Conservation (phyloP, 164 flowering plant genomes). For the Chimonanthus praecox region DNA sequence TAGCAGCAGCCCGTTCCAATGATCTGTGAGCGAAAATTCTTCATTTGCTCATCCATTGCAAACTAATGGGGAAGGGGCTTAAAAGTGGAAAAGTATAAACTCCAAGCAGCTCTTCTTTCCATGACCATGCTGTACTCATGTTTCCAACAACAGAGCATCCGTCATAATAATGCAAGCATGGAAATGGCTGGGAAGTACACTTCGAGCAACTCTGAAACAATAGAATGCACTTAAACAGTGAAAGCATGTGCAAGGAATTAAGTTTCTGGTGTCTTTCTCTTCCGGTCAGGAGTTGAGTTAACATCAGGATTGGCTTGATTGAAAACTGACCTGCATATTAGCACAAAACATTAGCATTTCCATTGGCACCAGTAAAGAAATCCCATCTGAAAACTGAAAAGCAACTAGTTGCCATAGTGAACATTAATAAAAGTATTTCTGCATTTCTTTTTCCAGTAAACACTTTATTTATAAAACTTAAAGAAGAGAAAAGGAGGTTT, state of each 20-base stretch:
- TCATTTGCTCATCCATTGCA: neutral
- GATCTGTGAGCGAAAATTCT: neutral
- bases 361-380: neutral
- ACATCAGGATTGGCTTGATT: conserved; percentile 55
- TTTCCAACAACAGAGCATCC: neutral
- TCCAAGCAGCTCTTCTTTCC: neutral
- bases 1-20: neutral
- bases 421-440: neutral
- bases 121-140: neutral
- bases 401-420: neutral
- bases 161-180: neutral
- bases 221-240: neutral
- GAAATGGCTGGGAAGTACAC: neutral
- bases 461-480: neutral
- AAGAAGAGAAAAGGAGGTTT: neutral
- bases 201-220: neutral
- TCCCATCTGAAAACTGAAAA: neutral
- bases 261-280: conserved; percentile 53
- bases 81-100: neutral
- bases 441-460: no score
- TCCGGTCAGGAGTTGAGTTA: conserved; percentile 33
- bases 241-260: conserved; percentile 1
- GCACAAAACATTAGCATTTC: neutral
- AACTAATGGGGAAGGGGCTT: neutral
- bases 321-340: conserved; percentile 60